Evolutionary conservation across 148 eudicot genomes (phyloP).

Genomic region (Selenicereus undatus): DNA sequence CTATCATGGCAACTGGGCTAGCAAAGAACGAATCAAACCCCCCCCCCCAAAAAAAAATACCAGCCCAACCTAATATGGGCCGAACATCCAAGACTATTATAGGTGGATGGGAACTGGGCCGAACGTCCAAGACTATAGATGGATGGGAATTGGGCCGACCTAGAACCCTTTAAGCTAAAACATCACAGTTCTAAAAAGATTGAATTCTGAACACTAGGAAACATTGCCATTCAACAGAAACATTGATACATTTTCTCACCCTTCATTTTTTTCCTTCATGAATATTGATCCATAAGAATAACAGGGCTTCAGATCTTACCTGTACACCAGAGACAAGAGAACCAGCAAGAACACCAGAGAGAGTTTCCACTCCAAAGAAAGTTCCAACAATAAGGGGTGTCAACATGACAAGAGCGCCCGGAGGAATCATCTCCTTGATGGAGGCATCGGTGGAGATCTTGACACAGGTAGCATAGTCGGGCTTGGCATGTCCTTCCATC

Average conservation of each 20-base stretch:
- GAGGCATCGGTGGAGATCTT: slow-evolving; percentile 98
- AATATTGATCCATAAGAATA: neutral
- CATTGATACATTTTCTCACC: neutral
- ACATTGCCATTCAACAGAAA: too few species aligned
- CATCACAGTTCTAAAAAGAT: too few species aligned
- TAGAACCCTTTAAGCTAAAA: too few species aligned
- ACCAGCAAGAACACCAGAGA: slow-evolving; percentile 94
- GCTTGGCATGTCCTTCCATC: slow-evolving; percentile 89
- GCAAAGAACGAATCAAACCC: too few species aligned
- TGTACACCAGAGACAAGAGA: slow-evolving; percentile 89
- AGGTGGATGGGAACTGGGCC: too few species aligned
- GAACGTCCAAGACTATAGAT: too few species aligned
- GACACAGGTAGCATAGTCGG: slow-evolving; percentile 92
- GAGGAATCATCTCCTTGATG: slow-evolving; percentile 88
- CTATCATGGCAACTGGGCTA: neutral
- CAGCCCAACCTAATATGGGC: too few species aligned
- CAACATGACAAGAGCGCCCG: slow-evolving; percentile 91
- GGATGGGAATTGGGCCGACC: too few species aligned
- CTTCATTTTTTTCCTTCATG: neutral
- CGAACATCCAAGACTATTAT: too few species aligned
- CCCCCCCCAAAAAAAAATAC: too few species aligned
- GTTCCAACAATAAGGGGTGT: slow-evolving; percentile 87
- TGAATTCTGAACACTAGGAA: too few species aligned
- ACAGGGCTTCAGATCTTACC: slow-evolving; percentile 30
- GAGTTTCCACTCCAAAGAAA: slow-evolving; percentile 83